Evolutionary conservation across 805 yeast species (phyloP).

Genomic region (Saturnispora zaruensis): DNA sequence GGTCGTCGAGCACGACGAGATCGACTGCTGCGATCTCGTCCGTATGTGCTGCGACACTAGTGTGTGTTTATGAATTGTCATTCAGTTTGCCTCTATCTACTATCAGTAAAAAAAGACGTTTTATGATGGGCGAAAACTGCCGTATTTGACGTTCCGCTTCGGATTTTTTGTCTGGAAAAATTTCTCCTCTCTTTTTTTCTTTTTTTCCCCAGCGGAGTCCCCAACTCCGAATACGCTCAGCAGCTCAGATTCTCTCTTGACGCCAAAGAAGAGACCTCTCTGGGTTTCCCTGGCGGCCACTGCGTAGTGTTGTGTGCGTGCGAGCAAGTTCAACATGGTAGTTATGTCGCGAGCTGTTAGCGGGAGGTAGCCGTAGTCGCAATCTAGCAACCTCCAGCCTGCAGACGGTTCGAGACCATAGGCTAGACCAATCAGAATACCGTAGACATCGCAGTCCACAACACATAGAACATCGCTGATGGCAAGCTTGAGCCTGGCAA

Average conservation of each 20-base stretch:
- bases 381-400: slow-evolving; percentile 1
- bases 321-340: neutral
- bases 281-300: slow-evolving; percentile 7
- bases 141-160: neutral
- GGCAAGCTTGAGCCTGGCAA: slow-evolving; percentile 16
- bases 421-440: slow-evolving; percentile 35
- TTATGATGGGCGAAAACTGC: neutral
- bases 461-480: slow-evolving; percentile 36
- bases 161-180: neutral
- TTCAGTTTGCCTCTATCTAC: slow-evolving; percentile 3
- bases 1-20: slow-evolving; percentile 6
- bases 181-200: neutral
- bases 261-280: slow-evolving; percentile 10
- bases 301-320: no score
- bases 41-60: slow-evolving; percentile 1
- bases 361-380: slow-evolving; percentile 1
- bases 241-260: slow-evolving; percentile 12
- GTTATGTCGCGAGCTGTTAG: slow-evolving; percentile 5
- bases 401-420: slow-evolving; percentile 5
- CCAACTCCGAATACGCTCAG: slow-evolving; percentile 5
- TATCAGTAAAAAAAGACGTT: slow-evolving; percentile 1
- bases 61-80: slow-evolving; percentile 21
- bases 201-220: neutral
- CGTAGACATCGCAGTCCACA: slow-evolving; percentile 62
- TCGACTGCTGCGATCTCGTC: slow-evolving; percentile 1